Base-by-base conservation (phyloP, 441 rosid species). In the Flueggea neowawraea region DNA sequence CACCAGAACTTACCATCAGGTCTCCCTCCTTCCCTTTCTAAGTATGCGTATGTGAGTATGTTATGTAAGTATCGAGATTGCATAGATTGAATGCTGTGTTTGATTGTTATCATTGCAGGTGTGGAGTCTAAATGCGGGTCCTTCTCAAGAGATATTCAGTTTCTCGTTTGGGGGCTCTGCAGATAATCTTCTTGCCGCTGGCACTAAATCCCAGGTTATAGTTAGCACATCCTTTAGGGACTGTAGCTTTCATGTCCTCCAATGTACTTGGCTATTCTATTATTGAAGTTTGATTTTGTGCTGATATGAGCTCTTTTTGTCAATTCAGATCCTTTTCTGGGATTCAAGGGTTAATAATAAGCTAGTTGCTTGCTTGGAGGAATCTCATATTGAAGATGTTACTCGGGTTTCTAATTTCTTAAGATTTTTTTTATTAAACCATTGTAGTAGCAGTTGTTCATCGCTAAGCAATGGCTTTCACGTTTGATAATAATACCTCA, bases 311-410 rank as follows among this genome's bases (percentile, higher is more conserved):
- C n/a, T 15, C 28, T 60, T 55, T 6, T 53, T 60, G 31, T n/a
- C 44, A 57, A 58, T 41, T 64, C 76, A 91, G 99, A 81, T 91
- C 67, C 79, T 81, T 65, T 76, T 94, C 55, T 91, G 96, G 96
- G 99, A 94, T 73, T 94, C 97, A 95, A 91, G 99, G 76, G 28
- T 22, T 22, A 87, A 83, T 75, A 75, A 82, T 76, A 91, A 78
- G 79, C 99, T 86, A 78, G 85, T 94, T 74, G 97, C 97, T 10
- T 89, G 94, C 73, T 81, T 94, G 74, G 92, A 84, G 78, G 96
- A 94, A 69, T 89, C 91, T 32, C 97, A 89, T 64, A 69, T 63
- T 48, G 99, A 87, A 31, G 97, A 94, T 69, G 96, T 94, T 61
- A 94, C 97, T 70, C 96, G 91, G 94, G 99, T 90, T 11, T 45